These are phyloP conservation scores for Dacryopinax primogenitus DNA, from an alignment of 768 basidiomycete species.

Conservation along the genomic window DNA sequence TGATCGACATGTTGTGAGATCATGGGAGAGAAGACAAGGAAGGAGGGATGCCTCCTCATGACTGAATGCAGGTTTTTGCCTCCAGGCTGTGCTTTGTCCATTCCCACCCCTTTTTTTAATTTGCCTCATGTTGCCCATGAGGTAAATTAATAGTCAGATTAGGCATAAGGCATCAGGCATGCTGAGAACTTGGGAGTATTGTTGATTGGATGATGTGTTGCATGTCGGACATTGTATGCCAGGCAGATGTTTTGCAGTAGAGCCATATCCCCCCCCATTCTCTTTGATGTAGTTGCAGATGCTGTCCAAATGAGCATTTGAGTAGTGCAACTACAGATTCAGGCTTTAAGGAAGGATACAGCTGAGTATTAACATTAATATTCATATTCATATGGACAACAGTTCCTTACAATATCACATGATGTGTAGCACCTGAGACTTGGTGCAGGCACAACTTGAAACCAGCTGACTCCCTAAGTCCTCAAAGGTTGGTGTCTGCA, in stretches of 20 bases:
- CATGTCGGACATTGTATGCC: neutral
- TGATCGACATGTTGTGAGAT: neutral
- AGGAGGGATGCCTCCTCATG: neutral
- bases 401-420: neutral
- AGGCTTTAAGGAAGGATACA: too few relatives aligned
- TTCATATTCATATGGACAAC: neutral
- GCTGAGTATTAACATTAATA: neutral
- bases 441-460: neutral
- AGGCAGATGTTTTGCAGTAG: neutral
- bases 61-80: neutral
- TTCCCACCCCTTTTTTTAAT: neutral
- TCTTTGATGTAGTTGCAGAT: neutral
- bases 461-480: neutral
- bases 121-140: neutral
- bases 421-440: neutral
- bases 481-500: neutral
- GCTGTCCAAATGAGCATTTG: too few relatives aligned
- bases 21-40: neutral
- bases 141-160: neutral
- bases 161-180: neutral
- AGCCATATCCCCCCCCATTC: neutral
- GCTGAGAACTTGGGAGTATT: neutral
- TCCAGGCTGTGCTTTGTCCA: neutral
- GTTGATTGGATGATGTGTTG: neutral
- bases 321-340: too few relatives aligned